A percentile compares a stretch with the other conserved stretches of the same genome.
Conservation (phyloP, 2,329 filamentous ascomycete genomes). For the Ambrosiella cleistominuta region DNA sequence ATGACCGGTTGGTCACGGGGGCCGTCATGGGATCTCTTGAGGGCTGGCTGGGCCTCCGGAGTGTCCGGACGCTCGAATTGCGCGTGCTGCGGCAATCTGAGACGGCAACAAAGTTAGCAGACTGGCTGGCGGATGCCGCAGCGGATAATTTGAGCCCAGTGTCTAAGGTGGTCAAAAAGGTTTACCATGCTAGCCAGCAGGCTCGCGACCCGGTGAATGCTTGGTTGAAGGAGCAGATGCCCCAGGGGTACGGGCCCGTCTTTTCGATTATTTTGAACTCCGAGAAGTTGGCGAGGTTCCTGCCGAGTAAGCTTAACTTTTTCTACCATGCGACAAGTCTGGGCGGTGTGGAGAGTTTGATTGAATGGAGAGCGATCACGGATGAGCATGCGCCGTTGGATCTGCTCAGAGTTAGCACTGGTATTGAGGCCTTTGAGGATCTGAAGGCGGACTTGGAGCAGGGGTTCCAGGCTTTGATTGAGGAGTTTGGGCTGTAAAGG, state of each 20-base stretch:
- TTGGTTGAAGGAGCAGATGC: constrained; percentile 83
- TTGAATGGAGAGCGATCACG: constrained; percentile 90
- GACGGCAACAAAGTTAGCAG: constrained; percentile 51
- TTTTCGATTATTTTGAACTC: constrained; percentile 56
- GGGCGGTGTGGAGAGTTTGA: constrained; percentile 84
- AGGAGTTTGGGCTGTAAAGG: not conserved
- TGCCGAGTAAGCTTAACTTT: constrained; percentile 63
- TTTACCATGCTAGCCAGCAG: constrained; percentile 72
- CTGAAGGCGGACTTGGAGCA: constrained; percentile 55
- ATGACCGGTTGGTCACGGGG: constrained; percentile 62
- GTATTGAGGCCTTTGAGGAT: constrained; percentile 76
- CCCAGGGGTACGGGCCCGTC: constrained; percentile 73
- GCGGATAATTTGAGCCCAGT: constrained; percentile 23
- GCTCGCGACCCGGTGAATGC: constrained; percentile 24
- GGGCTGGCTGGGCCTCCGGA: constrained; percentile 79
- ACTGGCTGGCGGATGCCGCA: constrained; percentile 46
- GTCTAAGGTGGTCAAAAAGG: constrained; percentile 35
- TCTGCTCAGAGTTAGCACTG: constrained; percentile 66
- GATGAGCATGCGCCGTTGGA: constrained; percentile 55
- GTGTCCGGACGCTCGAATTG: constrained; percentile 69
- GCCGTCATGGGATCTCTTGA: constrained; percentile 78
- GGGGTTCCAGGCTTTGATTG: constrained; percentile 30
- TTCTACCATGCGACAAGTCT: constrained; percentile 93
- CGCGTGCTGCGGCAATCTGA: constrained; percentile 60
- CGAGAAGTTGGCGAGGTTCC: constrained; percentile 39